A percentile compares a stretch with the other conserved stretches of the same genome.
phyloP scores from a whole-genome alignment of 208 protist species.

The Wallacemonas sp. region DNA sequence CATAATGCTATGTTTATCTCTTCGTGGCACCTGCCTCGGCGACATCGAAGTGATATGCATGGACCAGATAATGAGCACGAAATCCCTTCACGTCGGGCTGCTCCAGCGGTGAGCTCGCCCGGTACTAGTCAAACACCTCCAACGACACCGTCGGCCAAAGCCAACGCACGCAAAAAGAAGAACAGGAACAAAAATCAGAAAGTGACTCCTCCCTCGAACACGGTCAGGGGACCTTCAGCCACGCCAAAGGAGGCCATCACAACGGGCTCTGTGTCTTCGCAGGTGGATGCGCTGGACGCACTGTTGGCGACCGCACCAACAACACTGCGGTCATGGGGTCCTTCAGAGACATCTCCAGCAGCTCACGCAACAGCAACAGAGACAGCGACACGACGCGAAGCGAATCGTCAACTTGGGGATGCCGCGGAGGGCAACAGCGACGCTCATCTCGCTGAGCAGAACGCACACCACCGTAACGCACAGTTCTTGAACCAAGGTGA shows the following conservation, averaged over 20 bases:
- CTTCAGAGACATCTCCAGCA: too few relatives aligned
- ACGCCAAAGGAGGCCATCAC: neutral
- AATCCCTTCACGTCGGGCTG: too few relatives aligned
- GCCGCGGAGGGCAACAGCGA: too few relatives aligned
- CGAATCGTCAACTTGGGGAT: too few relatives aligned
- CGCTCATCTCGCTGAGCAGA: too few relatives aligned
- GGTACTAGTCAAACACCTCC: neutral
- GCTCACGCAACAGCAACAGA: too few relatives aligned
- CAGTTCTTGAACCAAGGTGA: constrained; percentile 11
- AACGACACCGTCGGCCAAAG: neutral
- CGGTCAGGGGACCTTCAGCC: neutral
- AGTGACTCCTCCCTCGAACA: neutral
- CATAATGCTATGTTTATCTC: neutral
- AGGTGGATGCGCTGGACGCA: neutral
- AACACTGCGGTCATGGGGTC: constrained; percentile 2
- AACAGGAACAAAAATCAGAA: neutral
- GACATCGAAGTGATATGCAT: neutral
- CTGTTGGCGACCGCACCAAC: constrained; percentile 4
- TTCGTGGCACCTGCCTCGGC: neutral
- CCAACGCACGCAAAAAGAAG: neutral
- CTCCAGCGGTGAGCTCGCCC: too few relatives aligned
- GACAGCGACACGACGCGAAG: too few relatives aligned
- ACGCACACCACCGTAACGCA: constrained; percentile 1
- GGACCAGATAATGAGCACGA: neutral
- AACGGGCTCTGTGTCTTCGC: neutral